Percentiles rank a stretch among this genome's conserved stretches.
Evolutionary conservation across 352 stramenopile species (phyloP).

Genomic region (Pythium myriotylum): DNA sequence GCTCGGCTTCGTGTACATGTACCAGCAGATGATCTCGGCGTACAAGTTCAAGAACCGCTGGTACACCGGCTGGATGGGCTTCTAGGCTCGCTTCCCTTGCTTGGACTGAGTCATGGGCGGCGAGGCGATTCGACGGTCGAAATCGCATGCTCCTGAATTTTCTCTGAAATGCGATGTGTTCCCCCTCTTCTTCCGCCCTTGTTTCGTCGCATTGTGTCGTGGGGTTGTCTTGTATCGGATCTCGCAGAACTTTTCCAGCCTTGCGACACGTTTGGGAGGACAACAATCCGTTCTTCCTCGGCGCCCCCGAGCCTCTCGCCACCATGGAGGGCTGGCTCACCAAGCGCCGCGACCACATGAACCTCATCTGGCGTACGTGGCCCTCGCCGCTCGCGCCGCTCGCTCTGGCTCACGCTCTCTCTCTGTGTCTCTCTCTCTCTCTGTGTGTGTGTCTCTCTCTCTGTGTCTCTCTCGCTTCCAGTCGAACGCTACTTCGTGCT

Average conservation of each 20-base stretch:
- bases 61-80: slow-evolving; percentile 87
- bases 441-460: no score
- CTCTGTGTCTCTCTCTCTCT: background rate
- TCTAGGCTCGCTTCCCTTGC: slow-evolving; percentile 61
- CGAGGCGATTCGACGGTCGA: background rate
- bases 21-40: slow-evolving; percentile 79
- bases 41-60: slow-evolving; percentile 91
- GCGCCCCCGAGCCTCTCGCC: background rate
- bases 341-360: slow-evolving; percentile 90
- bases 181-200: background rate
- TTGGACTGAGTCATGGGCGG: no score
- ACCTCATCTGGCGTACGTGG: slow-evolving; percentile 87
- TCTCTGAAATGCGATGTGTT: slow-evolving; percentile 3
- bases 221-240: slow-evolving; percentile 5
- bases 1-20: slow-evolving; percentile 79
- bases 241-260: background rate
- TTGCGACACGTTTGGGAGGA: background rate
- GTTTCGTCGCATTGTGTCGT: background rate
- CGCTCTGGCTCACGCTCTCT: no score
- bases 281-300: background rate
- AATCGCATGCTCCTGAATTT: background rate
- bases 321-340: slow-evolving; percentile 89
- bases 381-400: background rate
- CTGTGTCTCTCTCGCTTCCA: no score
- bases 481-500: slow-evolving; percentile 88